These are phyloP conservation scores for Ceratocystis papillata DNA, from an alignment of 2,329 filamentous ascomycete species.

Conservation along the genomic window DNA sequence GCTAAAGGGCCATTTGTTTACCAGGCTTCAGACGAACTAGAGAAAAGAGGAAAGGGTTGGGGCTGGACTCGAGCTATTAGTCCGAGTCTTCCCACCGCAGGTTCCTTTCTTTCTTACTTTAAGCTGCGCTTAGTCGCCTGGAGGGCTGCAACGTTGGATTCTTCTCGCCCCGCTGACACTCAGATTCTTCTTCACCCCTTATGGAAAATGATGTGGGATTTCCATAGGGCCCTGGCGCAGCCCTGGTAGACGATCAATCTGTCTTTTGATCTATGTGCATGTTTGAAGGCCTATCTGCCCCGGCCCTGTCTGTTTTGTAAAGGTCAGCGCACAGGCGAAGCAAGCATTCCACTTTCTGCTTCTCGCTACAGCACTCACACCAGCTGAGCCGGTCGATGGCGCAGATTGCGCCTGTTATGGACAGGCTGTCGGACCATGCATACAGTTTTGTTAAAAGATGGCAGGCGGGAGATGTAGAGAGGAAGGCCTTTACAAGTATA, in stretches of 20 bases:
- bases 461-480: not conserved
- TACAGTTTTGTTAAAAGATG: not conserved
- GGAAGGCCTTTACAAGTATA: not conserved
- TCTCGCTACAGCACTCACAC: not conserved
- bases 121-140: not conserved
- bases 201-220: not conserved
- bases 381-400: constrained; percentile 1
- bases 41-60: not conserved
- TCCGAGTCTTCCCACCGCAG: not conserved
- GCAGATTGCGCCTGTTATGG: constrained; percentile 3
- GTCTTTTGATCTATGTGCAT: not conserved
- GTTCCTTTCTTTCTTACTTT: not conserved
- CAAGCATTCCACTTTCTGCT: not conserved
- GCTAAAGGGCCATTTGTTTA: not conserved
- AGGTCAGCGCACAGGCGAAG: not conserved
- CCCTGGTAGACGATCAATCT: not conserved
- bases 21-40: too few species aligned
- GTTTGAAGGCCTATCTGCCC: not conserved
- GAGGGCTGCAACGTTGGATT: too few species aligned
- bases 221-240: not conserved
- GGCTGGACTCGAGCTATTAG: not conserved
- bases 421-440: not conserved
- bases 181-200: not conserved
- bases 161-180: not conserved
- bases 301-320: too few species aligned